phyloP scores from a whole-genome alignment of 345 rosid genomes.

The Eucalyptus brandiana region DNA sequence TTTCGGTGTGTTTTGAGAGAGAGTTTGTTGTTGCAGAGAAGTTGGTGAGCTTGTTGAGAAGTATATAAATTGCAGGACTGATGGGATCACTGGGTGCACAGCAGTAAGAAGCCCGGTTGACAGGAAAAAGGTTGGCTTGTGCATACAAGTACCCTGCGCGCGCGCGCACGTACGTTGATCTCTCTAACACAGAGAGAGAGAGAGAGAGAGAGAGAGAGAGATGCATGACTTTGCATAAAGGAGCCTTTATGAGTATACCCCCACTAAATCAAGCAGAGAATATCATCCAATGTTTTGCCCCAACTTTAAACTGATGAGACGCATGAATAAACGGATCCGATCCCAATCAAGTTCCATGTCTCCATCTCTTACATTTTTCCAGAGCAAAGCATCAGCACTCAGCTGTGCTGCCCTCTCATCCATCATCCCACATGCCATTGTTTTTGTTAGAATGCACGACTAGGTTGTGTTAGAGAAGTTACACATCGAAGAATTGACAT shows the following conservation, averaged over 20 bases:
- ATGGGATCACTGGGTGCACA: slow-evolving; percentile 15
- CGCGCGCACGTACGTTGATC: not conserved
- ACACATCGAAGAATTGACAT: fast-evolving
- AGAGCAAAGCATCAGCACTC: not conserved
- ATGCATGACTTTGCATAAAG: slow-evolving; percentile 47
- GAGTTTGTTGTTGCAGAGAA: slow-evolving; percentile 20
- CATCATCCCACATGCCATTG: not conserved
- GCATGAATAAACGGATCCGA: slow-evolving; percentile 3
- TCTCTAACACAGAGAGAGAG: not conserved
- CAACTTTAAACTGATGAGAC: slow-evolving; percentile 2
- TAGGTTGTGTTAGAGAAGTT: no score
- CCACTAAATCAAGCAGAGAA: slow-evolving; percentile 25
- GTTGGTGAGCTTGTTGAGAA: slow-evolving; percentile 11
- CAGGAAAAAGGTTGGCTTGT: not conserved
- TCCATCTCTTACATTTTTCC: not conserved
- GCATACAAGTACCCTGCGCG: not conserved
- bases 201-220: not conserved
- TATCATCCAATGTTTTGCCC: slow-evolving; percentile 8
- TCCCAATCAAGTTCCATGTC: not conserved
- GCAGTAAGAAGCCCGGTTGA: slow-evolving; percentile 8
- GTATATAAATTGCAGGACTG: slow-evolving; percentile 30
- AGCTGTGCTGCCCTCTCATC: not conserved
- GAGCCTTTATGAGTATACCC: slow-evolving; percentile 55
- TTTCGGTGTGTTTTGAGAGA: not conserved
- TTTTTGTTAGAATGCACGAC: not conserved